A percentile compares a stretch with the other conserved stretches of the same genome.
Evolutionary conservation across 495 filamentous ascomycete species (phyloP).

Genomic region (Xylaria acuta): DNA sequence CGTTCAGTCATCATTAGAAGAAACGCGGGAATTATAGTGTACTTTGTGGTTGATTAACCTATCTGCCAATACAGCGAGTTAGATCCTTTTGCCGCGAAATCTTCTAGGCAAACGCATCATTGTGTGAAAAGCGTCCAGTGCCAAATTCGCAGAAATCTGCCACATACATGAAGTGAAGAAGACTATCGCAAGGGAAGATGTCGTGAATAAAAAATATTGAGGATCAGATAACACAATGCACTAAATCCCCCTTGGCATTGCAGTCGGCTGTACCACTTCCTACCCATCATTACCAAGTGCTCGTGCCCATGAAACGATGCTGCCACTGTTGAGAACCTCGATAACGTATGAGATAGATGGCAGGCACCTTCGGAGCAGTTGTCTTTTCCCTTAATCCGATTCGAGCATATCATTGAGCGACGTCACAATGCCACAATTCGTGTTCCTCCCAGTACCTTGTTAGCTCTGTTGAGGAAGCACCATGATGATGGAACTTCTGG

Average conservation of each 20-base stretch:
- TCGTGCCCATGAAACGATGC: conserved; percentile 15
- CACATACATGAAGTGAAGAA: conserved; percentile 21
- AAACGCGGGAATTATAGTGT: background rate
- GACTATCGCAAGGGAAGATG: conserved; percentile 7
- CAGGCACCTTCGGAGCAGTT: background rate
- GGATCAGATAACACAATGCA: conserved; percentile 23
- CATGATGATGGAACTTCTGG: background rate
- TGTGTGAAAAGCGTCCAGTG: conserved; percentile 7
- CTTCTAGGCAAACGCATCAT: conserved; percentile 13
- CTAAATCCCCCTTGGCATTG: conserved; percentile 8
- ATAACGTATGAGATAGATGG: conserved; percentile 11
- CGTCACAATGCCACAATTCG: background rate
- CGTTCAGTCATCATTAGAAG: background rate
- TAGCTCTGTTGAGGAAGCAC: background rate
- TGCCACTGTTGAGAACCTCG: background rate
- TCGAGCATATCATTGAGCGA: conserved; percentile 7
- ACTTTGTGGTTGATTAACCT: conserved; percentile 15
- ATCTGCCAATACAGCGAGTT: conserved; percentile 18
- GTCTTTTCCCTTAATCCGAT: background rate
- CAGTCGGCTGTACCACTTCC: conserved; percentile 10
- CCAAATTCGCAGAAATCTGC: conserved; percentile 20
- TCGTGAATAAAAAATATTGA: conserved; percentile 9
- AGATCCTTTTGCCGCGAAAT: conserved; percentile 5
- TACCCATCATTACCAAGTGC: conserved; percentile 8
- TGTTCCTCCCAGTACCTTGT: background rate